Evolutionary conservation across 345 rosid genomes (phyloP), one percentile per base, ranked within the genome.

Genomic region (Reutealis trisperma): DNA sequence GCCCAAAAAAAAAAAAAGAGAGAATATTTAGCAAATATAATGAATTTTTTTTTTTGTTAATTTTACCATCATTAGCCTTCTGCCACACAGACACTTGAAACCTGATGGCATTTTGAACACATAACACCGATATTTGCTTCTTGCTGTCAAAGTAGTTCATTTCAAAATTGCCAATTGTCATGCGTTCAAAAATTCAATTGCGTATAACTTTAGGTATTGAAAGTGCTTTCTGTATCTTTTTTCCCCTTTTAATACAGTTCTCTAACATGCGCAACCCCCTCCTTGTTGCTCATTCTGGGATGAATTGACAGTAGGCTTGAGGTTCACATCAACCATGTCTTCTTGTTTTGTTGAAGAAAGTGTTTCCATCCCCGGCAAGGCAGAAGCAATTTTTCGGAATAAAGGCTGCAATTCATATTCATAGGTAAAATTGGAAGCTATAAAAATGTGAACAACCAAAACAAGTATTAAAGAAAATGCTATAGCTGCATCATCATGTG

Each of bases 241-340:
- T 19, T 9, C 21, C 21, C 21, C 21, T 51, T 51, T 51, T 51
- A 67, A 64, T 34, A 37, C 62, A 76, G 8, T 14, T 27, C 44
- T 74, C 81, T 83, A 95, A 87, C 97, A 95, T 5, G 97, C 81
- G 68, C 99, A 95, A 19, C 98, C 98, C 15, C 98, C 97, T 77
- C 89, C 85, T 79, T 89, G 94, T 77, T 93, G 92, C 81, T 92
- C 92, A 63, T 82, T 76, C 82, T 90, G 97, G 55, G 96, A 90
- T 18, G 94, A 86, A 86, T 87, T 90, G 75, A 81, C 86, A 0
- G 91, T 86, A 1, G 98, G 77, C 86, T 90, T 95, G 58, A 93
- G 87, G 86, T 93, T 95, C 76, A 93, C 98, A 67, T 95, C 99
- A 42, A 93, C 98, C 99, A 95, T 95, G 85, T 95, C 98, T 82